These are phyloP conservation scores for Verruconis gallopava DNA, from an alignment of 2,329 filamentous ascomycete species.

Conservation along the genomic window DNA sequence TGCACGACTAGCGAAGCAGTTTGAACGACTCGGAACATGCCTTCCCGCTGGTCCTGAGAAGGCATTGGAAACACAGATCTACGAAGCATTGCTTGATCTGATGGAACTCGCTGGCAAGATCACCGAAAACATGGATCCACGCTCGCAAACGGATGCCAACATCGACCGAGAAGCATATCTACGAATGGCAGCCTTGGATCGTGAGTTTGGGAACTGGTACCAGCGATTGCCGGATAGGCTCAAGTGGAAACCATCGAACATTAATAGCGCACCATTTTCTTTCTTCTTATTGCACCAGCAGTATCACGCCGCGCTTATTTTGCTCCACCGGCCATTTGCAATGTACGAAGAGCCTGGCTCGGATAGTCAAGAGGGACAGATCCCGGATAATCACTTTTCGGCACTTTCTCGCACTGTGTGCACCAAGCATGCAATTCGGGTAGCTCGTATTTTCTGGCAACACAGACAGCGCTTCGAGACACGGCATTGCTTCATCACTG, in stretches of 20 bases:
- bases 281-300: conserved; percentile 45
- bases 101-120: conserved; percentile 43
- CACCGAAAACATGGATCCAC: conserved; percentile 31
- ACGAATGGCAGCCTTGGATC: conserved; percentile 38
- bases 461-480: conserved; percentile 41
- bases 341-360: conserved; percentile 33
- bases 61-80: conserved; percentile 29
- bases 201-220: conserved; percentile 43
- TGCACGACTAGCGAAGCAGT: conserved; percentile 34
- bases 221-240: conserved; percentile 35
- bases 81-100: conserved; percentile 40
- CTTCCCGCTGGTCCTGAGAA: conserved; percentile 22
- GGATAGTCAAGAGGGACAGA: conserved; percentile 21
- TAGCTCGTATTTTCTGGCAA: conserved; percentile 42
- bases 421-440: conserved; percentile 41
- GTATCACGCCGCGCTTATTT: conserved; percentile 40
- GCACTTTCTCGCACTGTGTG: conserved; percentile 39
- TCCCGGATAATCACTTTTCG: conserved; percentile 30
- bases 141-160: conserved; percentile 19
- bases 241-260: conserved; percentile 24
- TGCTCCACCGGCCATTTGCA: conserved; percentile 42
- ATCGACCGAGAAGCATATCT: conserved; percentile 37
- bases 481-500: conserved; percentile 37
- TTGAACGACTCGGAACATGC: conserved; percentile 31
- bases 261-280: conserved; percentile 22